phyloP scores from a whole-genome alignment of 805 yeast genomes.

The Candida sphagnicola region DNA sequence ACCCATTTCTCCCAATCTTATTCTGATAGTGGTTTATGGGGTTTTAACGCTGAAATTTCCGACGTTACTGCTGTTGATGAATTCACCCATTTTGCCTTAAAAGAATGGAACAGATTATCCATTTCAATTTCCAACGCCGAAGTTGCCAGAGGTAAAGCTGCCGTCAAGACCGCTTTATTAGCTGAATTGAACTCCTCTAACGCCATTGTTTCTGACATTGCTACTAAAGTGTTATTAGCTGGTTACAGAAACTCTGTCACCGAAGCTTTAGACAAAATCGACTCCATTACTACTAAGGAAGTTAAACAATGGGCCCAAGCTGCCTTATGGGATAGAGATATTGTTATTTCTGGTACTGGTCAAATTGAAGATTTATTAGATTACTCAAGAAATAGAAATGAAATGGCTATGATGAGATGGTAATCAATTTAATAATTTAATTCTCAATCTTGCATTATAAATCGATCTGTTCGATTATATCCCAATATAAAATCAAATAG shows the following conservation, averaged over 20 bases:
- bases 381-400: constrained; percentile 83
- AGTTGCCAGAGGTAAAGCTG: constrained; percentile 71
- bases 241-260: constrained; percentile 61
- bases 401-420: constrained; percentile 84
- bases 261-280: constrained; percentile 60
- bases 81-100: constrained; percentile 73
- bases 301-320: constrained; percentile 71
- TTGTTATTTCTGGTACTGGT: constrained; percentile 81
- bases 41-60: constrained; percentile 64
- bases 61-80: constrained; percentile 65
- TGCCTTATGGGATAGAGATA: constrained; percentile 77
- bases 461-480: background rate
- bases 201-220: constrained; percentile 54
- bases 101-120: constrained; percentile 85
- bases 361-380: constrained; percentile 82
- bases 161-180: constrained; percentile 62
- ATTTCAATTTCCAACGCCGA: constrained; percentile 73
- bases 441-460: constrained; percentile 1
- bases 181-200: constrained; percentile 44
- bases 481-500: background rate
- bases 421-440: constrained; percentile 14
- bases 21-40: constrained; percentile 82
- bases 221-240: constrained; percentile 52
- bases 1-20: constrained; percentile 69
- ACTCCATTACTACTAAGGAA: constrained; percentile 55